Evolutionary conservation across 106 monocot genomes (phyloP), one percentile per base, ranked within the genome.

Genomic region (Cymbidium sinense): DNA sequence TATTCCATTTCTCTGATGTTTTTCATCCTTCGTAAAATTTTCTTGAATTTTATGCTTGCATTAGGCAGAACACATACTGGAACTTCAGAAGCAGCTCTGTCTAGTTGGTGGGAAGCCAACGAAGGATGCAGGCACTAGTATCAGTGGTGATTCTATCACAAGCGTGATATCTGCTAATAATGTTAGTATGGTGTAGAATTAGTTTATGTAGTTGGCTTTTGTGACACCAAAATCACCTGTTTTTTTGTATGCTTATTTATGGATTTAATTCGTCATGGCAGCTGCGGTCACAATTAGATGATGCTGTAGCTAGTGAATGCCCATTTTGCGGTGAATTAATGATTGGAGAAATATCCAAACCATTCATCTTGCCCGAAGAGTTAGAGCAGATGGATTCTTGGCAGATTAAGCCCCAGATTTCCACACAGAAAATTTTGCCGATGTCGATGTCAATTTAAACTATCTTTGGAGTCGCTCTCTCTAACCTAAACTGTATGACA

Each of bases 271-370:
- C 64, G 20, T 28, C 70, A 76, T 70, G 12, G 43, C 89, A 99
- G 99, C 74, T 99, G 71, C 82, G 99, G 41, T 87, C 90, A 0
- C 85, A 87, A 75, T 82, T 99, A 75, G 99, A 99, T 80, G 99
- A 99, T 72, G 92, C 90, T 25, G 77, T 99, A 76, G 99, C 95
- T 0, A 91, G 95, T 61, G 99, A 99, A 64, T 99, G 99, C 80
- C 99, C 99, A 1, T 99, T 95, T 54, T 99, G 99, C 77, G 99
- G 99, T 31, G 99, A 95, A 73, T 74, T 99, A 52, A 99, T 99
- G 99, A 93, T 99, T 70, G 84, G 83, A 35, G 95, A 99, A 78
- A 95, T 99, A 7, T 89, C 92, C 2, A 51, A 84, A 75, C 89
- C 99, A 20, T 95, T 99, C 47, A 74, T 95, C 35, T 77, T 73